Conservation (phyloP, 2,329 filamentous ascomycete species). For the Penicillium sp. region DNA sequence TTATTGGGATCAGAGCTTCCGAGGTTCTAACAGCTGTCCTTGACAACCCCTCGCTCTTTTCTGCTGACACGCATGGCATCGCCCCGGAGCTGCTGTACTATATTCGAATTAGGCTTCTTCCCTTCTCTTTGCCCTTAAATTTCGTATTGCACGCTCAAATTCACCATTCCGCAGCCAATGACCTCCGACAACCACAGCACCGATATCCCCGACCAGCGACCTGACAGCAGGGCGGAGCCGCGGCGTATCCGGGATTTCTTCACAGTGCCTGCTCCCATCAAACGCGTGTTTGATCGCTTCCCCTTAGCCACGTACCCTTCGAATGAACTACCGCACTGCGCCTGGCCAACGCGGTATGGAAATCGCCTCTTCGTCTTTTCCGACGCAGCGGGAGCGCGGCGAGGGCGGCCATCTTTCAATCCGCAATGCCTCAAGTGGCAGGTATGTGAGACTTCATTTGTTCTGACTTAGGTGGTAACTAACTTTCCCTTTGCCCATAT, state of each 20-base stretch:
- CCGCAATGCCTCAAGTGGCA: constrained; percentile 96
- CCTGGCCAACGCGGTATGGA: constrained; percentile 52
- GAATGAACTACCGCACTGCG: constrained; percentile 73
- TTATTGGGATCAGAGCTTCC: constrained; percentile 9
- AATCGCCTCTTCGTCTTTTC: constrained; percentile 79
- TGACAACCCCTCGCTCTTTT: constrained; percentile 1
- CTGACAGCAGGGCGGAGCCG: constrained; percentile 27
- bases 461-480: constrained; percentile 2
- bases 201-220: constrained; percentile 30
- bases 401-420: constrained; percentile 78
- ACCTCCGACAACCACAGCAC: constrained; percentile 27
- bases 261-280: constrained; percentile 70
- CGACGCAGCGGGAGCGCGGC: constrained; percentile 63
- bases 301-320: constrained; percentile 76
- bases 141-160: constrained; percentile 1
- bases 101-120: background rate
- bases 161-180: constrained; percentile 27
- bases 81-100: background rate
- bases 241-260: constrained; percentile 40
- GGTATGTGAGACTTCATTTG: constrained; percentile 54
- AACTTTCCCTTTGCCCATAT: background rate
- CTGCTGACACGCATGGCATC: constrained; percentile 1
- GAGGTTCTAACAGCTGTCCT: background rate
- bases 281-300: constrained; percentile 81
- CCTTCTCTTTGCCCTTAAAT: constrained; percentile 9